phyloP scores from a whole-genome alignment of 208 protist genomes.

The Acanthamoeba quina region DNA sequence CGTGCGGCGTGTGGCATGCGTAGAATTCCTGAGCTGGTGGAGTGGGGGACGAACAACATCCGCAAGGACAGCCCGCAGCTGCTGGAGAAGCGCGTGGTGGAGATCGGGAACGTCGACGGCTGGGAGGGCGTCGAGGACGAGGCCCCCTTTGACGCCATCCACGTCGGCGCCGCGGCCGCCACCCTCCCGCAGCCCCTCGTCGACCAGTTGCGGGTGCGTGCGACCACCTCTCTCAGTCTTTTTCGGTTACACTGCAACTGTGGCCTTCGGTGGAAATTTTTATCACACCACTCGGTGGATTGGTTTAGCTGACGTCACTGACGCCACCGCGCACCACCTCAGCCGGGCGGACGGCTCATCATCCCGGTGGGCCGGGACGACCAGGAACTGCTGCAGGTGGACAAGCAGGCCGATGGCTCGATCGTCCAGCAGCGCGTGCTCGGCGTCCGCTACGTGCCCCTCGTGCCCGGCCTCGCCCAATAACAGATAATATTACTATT shows the following conservation, averaged over 20 bases:
- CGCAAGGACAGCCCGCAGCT: slow-evolving; percentile 69
- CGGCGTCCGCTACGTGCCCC: slow-evolving; percentile 68
- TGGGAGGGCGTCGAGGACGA: slow-evolving; percentile 68
- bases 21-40: slow-evolving; percentile 80
- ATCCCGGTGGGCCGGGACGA: slow-evolving; percentile 82
- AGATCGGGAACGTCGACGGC: slow-evolving; percentile 78
- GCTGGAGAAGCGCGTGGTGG: slow-evolving; percentile 72
- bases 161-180: slow-evolving; percentile 81
- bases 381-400: slow-evolving; percentile 57
- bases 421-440: not conserved
- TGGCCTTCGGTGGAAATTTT: too few relatives aligned
- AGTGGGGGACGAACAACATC: slow-evolving; percentile 77
- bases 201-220: slow-evolving; percentile 80
- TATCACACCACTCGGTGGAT: too few relatives aligned
- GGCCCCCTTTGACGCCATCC: slow-evolving; percentile 86
- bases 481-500: too few relatives aligned
- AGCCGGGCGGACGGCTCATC: slow-evolving; percentile 79
- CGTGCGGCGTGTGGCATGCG: not conserved
- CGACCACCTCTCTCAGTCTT: too few relatives aligned
- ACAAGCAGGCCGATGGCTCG: slow-evolving; percentile 63
- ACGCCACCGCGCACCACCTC: not conserved
- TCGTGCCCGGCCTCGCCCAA: slow-evolving; percentile 2
- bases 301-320: not conserved
- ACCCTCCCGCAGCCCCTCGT: slow-evolving; percentile 78
- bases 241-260: too few relatives aligned